A percentile compares a stretch with the other conserved stretches of the same genome.
These are phyloP conservation scores for Fomitopsis serialis DNA, from an alignment of 768 basidiomycete species.

Conservation along the genomic window DNA sequence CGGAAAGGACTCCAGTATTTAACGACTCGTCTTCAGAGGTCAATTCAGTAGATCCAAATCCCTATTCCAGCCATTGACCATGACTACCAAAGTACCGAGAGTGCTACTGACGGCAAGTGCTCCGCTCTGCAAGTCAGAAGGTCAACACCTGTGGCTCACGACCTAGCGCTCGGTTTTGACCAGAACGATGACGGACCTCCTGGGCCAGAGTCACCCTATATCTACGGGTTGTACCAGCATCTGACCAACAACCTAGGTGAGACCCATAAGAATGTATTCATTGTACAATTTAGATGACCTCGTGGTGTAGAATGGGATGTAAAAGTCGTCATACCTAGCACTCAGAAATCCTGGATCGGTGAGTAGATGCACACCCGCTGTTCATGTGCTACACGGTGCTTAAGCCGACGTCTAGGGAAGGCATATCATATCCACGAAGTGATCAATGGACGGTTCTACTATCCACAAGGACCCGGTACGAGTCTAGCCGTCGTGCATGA, in stretches of 20 bases:
- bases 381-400: neutral
- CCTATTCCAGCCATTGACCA: slow-evolving; percentile 3
- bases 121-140: neutral
- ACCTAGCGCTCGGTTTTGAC: neutral
- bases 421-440: slow-evolving; percentile 76
- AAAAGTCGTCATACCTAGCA: slow-evolving; percentile 72
- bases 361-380: neutral
- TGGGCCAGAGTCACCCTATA: slow-evolving; percentile 63
- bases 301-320: slow-evolving; percentile 57
- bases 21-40: too few relatives aligned
- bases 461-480: slow-evolving; percentile 56
- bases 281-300: neutral
- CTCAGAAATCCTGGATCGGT: slow-evolving; percentile 91
- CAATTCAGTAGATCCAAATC: too few relatives aligned
- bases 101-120: slow-evolving; percentile 41
- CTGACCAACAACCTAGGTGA: slow-evolving; percentile 57
- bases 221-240: slow-evolving; percentile 63
- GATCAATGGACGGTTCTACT: slow-evolving; percentile 68
- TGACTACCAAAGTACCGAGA: slow-evolving; percentile 19
- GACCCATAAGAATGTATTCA: slow-evolving; percentile 2
- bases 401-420: slow-evolving; percentile 49
- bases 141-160: neutral
- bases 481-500: neutral
- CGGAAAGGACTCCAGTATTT: too few relatives aligned
- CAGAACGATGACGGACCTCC: slow-evolving; percentile 89